Base-by-base conservation (phyloP, 306 rosid genomes). In the Cucurbita pepo region DNA sequence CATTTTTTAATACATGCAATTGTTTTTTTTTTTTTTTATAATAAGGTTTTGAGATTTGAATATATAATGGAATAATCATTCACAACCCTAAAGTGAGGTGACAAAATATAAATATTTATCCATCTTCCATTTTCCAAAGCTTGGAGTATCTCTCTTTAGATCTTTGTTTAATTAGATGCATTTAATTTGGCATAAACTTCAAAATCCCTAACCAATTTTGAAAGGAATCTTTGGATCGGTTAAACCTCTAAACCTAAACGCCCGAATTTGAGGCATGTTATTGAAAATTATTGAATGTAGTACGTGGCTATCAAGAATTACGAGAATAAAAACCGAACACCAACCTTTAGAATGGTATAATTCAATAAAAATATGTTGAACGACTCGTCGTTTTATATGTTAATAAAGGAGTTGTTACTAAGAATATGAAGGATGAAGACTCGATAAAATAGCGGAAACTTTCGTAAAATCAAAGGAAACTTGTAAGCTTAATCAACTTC, bases 161-260 rank as follows among this genome's bases (percentile, higher is more conserved):
- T 65, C 15, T 69, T 69, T 50, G 55, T 50, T 69, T 69, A 50
- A 69, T 69, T 69, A 69, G 59, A 50, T 69, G n/a, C 74, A 69
- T 69, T 69, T 13, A 69, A 69, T 69, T 69, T 69, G 59, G 59
- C 74, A 34, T 69, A 65, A 65, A 43, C 54, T 65, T 65, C 72
- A 65, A 64, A 64, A 43, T 43, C 71, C 53, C 19, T 10, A 64
- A 10, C 53, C 5, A 65, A 19, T 64, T 65, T 65, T 65, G 14
- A 65, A 65, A 65, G 72, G 18, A 62, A 64, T 64, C 71, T 64
- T 64, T 18, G 3, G 53, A 65, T 11, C 9, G 10, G 48, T 43
- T 38, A 65, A 65, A 5, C 54, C 38, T 54, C 54, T 44, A 54
- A 21, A 50, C 19, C 34, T 16, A 5, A 44, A 43, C 16, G 8